phyloP scores from a whole-genome alignment of 345 rosid species.

The Populus ilicifolia region DNA sequence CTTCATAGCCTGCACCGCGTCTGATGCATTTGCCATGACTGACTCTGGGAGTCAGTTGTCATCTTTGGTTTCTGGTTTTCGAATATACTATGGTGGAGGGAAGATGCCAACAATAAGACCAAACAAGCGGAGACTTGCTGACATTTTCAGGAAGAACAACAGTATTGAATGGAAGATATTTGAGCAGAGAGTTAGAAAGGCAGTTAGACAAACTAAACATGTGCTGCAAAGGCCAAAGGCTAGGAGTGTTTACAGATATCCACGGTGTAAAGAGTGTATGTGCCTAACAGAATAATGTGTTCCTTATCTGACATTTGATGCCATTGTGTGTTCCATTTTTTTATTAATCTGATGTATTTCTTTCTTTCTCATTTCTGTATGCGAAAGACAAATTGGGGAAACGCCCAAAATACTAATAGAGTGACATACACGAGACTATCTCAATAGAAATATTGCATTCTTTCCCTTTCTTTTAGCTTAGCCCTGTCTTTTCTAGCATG shows the following conservation, averaged over 20 bases:
- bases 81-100: conserved; percentile 84
- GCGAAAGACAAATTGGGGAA: not conserved
- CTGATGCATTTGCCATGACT: conserved; percentile 93
- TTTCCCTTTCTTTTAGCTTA: not conserved
- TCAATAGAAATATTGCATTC: not conserved
- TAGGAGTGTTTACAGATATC: conserved; percentile 85
- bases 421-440: not conserved
- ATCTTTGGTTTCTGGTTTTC: conserved; percentile 79
- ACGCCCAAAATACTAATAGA: not conserved
- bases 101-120: conserved; percentile 91
- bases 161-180: conserved; percentile 83
- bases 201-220: conserved; percentile 88
- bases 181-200: conserved; percentile 87
- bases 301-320: not conserved
- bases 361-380: not conserved
- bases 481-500: not conserved
- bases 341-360: not conserved
- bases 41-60: conserved; percentile 94
- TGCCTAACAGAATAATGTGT: conserved; percentile 25
- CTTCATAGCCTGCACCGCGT: conserved; percentile 77
- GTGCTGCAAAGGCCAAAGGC: conserved; percentile 68
- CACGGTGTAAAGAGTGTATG: conserved; percentile 88
- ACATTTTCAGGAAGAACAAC: conserved; percentile 65
- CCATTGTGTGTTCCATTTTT: not conserved
- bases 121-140: conserved; percentile 69